A percentile compares a stretch with the other conserved stretches of the same genome.
These are phyloP conservation scores for Ustilago sp. DNA, from an alignment of 1,284 basidiomycete species.

Conservation along the genomic window DNA sequence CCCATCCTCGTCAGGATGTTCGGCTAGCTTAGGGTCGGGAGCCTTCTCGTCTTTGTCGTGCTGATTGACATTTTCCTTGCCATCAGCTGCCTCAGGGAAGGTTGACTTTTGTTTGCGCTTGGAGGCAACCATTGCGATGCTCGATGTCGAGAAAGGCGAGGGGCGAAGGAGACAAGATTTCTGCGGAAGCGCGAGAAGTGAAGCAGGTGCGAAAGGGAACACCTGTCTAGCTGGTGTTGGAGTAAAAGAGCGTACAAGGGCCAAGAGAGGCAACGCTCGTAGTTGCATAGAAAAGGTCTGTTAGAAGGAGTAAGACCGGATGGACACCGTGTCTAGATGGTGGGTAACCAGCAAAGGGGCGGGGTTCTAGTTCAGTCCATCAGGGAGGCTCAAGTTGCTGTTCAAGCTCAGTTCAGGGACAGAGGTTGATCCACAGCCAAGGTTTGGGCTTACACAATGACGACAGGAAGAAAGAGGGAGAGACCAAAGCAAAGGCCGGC, in stretches of 20 bases:
- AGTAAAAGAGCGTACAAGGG: slow-evolving; percentile 12
- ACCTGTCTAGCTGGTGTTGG: background rate
- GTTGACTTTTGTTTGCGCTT: slow-evolving; percentile 19
- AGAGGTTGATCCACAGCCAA: background rate
- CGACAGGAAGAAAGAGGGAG: background rate
- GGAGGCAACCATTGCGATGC: slow-evolving; percentile 18
- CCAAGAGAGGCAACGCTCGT: slow-evolving; percentile 1
- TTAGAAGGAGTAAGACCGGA: background rate
- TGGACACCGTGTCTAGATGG: slow-evolving; percentile 7
- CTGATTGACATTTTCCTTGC: background rate
- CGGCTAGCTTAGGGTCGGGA: slow-evolving; percentile 49
- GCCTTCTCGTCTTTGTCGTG: slow-evolving; percentile 40
- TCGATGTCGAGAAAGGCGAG: background rate
- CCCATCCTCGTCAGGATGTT: slow-evolving; percentile 47
- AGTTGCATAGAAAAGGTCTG: slow-evolving; percentile 17
- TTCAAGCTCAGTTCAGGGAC: background rate
- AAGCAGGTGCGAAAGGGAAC: background rate
- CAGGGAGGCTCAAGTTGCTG: background rate
- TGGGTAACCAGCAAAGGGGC: background rate
- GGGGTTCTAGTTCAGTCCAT: background rate
- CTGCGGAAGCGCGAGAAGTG: background rate
- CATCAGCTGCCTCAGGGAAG: slow-evolving; percentile 1
- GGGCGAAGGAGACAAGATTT: background rate
- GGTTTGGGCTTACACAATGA: background rate
- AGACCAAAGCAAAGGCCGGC: slow-evolving; percentile 17